Base-by-base conservation (phyloP, 192 early-diverging fungal species). In the Backusella tuberculispora region DNA sequence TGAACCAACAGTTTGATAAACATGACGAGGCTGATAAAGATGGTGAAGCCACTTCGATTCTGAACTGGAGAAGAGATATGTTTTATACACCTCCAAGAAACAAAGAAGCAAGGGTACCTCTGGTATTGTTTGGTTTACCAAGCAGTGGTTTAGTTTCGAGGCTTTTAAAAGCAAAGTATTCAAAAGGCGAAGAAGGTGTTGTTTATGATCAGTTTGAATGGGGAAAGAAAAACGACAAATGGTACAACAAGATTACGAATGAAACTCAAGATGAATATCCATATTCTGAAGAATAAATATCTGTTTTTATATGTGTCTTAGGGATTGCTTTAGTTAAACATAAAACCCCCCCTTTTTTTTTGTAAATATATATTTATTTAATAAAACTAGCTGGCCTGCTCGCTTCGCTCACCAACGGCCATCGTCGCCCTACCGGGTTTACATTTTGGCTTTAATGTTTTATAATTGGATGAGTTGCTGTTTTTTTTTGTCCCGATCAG, bases 61-160 rank as follows among this genome's bases (percentile, higher is more conserved):
- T 70, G 46, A 15, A 70, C 46, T 70, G 69, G 69, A 70, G 46
- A 70, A 70, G 69, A 70, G 46, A 50, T 70, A 70, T 45, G 15
- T 70, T 70, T 70, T 70, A 70, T 70, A 70, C 46, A 40, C 69
- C 69, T 50, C 46, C 69, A 70, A 70, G 34, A 70, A 70, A 70
- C 46, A 70, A 50, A 70, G 69, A 70, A 50, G 69, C 69, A 70
- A 70, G 14, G 45, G 69, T 47, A 50, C 69, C 46, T 50, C 46
- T 70, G 69, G 69, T 70, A 45, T 50, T 70, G 29, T 70, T 69
- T 69, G 67, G 67, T 48, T 48, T 48, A 69, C 66, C 66, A 69
- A 69, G 66, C 66, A 69, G 66, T 69, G 24, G 66, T 67, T 67
- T 67, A 67, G 66, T 67, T 46, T 68, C 43, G 43, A 68, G 43